Conservation (phyloP, 306 rosid species). For the Inga oerstediana region DNA sequence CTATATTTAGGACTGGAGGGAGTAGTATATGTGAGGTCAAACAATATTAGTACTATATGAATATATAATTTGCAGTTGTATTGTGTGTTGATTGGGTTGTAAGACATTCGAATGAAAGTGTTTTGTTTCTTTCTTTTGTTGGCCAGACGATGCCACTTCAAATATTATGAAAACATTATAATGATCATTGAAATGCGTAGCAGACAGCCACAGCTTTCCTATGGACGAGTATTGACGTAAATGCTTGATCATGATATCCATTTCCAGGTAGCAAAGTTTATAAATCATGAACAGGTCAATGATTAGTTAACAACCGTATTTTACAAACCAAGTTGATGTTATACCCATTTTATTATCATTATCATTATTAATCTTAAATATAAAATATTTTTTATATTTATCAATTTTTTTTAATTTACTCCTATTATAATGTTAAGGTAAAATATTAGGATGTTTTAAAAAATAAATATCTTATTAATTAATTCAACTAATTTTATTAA, state of each 20-base stretch:
- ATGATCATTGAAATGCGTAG: background rate
- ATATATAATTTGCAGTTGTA: too few species aligned
- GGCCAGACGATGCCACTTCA: background rate
- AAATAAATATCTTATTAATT: too few species aligned
- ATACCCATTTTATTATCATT: background rate
- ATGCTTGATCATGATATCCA: background rate
- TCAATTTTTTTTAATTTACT: too few species aligned
- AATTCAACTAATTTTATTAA: too few species aligned
- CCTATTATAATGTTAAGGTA: too few species aligned
- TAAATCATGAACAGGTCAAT: background rate
- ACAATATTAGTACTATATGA: too few species aligned
- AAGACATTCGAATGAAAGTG: background rate
- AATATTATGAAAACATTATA: background rate
- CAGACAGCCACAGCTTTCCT: background rate
- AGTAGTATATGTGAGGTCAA: too few species aligned
- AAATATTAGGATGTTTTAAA: too few species aligned
- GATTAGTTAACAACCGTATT: background rate
- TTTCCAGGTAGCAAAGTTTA: background rate
- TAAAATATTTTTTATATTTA: too few species aligned
- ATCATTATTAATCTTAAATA: accelerated
- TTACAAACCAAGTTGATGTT: background rate
- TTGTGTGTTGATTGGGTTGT: too few species aligned
- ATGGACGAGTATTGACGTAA: background rate
- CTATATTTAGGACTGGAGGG: too few species aligned
- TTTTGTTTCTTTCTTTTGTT: background rate